Conservation (phyloP, 306 rosid species). For the Geum urbanum region DNA sequence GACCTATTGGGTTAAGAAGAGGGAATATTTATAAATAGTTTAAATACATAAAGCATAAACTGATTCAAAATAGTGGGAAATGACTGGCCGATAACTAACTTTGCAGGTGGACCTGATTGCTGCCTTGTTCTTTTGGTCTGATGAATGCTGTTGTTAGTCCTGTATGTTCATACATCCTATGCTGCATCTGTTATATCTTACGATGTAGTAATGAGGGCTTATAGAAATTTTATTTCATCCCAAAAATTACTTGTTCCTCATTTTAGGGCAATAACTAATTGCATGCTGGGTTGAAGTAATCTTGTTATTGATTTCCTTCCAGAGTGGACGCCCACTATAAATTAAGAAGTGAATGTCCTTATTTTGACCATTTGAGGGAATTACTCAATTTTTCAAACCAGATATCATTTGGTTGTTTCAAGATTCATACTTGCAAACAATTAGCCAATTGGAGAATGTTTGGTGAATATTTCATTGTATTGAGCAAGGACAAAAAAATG, state of each 20-base stretch:
- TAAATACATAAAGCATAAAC: neutral
- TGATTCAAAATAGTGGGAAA: neutral
- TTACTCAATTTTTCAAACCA: too few species aligned
- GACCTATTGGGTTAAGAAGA: conserved; percentile 4
- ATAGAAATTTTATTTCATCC: neutral
- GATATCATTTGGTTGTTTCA: too few species aligned
- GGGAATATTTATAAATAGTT: neutral
- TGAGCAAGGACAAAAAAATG: too few species aligned
- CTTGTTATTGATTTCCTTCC: conserved; percentile 1
- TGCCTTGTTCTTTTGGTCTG: neutral
- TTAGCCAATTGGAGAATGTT: too few species aligned
- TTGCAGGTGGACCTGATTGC: neutral
- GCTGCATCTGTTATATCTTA: neutral
- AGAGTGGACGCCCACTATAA: too few species aligned
- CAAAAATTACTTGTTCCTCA: neutral
- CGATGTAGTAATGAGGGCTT: neutral
- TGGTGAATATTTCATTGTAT: too few species aligned
- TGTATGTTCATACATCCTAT: neutral
- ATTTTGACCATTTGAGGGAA: too few species aligned
- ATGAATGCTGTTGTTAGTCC: neutral
- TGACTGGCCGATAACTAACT: neutral
- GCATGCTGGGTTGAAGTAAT: neutral
- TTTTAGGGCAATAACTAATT: neutral
- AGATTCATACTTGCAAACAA: too few species aligned
- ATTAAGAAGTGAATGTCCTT: too few species aligned